A percentile compares a stretch with the other conserved stretches of the same genome.
Evolutionary conservation across 2,329 filamentous ascomycete genomes (phyloP).

Genomic region (Blastomyces parvus): DNA sequence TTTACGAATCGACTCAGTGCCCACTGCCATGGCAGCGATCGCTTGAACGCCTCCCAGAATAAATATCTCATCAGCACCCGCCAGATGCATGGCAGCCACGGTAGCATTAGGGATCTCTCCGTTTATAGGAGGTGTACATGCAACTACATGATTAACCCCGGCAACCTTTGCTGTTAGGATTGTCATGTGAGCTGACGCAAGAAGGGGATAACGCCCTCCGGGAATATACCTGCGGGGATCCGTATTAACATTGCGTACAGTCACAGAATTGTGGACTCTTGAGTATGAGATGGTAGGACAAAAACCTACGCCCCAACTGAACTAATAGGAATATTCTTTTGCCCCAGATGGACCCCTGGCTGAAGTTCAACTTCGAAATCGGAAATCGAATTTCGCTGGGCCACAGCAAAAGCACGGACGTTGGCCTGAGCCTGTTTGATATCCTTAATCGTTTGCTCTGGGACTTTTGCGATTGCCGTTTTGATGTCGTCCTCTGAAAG

Average conservation of each 20-base stretch:
- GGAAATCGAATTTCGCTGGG: slow-evolving; percentile 37
- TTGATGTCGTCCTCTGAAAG: slow-evolving; percentile 40
- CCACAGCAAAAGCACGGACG: slow-evolving; percentile 42
- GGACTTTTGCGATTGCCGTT: slow-evolving; percentile 36
- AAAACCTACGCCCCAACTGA: slow-evolving; percentile 36
- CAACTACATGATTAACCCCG: slow-evolving; percentile 43
- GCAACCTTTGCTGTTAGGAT: slow-evolving; percentile 48
- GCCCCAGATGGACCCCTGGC: slow-evolving; percentile 44
- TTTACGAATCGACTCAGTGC: slow-evolving; percentile 41
- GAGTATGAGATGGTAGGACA: neutral
- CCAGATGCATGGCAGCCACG: slow-evolving; percentile 43
- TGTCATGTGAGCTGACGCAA: slow-evolving; percentile 48
- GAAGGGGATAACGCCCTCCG: slow-evolving; percentile 44
- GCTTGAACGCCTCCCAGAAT: slow-evolving; percentile 47
- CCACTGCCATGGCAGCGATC: slow-evolving; percentile 44
- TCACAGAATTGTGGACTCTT: neutral
- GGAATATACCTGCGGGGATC: slow-evolving; percentile 37
- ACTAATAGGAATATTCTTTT: slow-evolving; percentile 43
- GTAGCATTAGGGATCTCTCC: slow-evolving; percentile 43
- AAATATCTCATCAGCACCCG: slow-evolving; percentile 44
- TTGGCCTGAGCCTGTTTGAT: slow-evolving; percentile 46
- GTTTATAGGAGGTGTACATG: slow-evolving; percentile 44
- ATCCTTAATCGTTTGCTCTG: slow-evolving; percentile 43
- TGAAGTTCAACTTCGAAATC: slow-evolving; percentile 46
- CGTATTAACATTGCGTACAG: neutral